Conservation (phyloP, 768 basidiomycete genomes). For the Tulasnella sp. region DNA sequence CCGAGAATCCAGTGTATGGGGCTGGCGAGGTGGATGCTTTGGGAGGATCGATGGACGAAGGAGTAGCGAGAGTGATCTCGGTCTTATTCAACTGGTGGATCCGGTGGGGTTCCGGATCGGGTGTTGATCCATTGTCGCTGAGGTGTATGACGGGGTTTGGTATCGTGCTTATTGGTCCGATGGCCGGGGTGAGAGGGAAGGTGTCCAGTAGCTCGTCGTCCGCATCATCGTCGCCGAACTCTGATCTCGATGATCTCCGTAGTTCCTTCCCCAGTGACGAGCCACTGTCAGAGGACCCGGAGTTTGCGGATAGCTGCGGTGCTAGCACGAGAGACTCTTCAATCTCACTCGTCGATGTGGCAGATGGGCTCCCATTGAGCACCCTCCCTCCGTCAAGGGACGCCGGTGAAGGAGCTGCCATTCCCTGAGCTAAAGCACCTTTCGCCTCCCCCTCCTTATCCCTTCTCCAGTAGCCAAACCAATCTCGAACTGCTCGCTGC, state of each 20-base stretch:
- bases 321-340: no score
- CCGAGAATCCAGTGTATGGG: not conserved
- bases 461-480: constrained; percentile 15
- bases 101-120: not conserved
- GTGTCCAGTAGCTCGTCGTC: constrained; percentile 12
- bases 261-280: constrained; percentile 1
- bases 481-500: constrained; percentile 9
- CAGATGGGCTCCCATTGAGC: no score
- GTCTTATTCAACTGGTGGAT: not conserved
- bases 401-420: no score
- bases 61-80: not conserved
- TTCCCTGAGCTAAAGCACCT: not conserved
- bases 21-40: not conserved
- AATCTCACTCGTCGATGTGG: no score
- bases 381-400: no score
- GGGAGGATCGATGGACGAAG: not conserved
- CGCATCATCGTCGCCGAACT: constrained; percentile 5
- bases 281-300: constrained; percentile 2
- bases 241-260: not conserved
- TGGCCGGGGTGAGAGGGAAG: constrained; percentile 6
- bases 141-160: not conserved
- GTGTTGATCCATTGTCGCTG: not conserved
- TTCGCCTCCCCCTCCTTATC: constrained; percentile 8
- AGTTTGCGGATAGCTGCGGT: not conserved
- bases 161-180: not conserved